A percentile compares a stretch with the other conserved stretches of the same genome.
phyloP scores from a whole-genome alignment of 2,329 filamentous ascomycete genomes.

The Massarina eburnea region DNA sequence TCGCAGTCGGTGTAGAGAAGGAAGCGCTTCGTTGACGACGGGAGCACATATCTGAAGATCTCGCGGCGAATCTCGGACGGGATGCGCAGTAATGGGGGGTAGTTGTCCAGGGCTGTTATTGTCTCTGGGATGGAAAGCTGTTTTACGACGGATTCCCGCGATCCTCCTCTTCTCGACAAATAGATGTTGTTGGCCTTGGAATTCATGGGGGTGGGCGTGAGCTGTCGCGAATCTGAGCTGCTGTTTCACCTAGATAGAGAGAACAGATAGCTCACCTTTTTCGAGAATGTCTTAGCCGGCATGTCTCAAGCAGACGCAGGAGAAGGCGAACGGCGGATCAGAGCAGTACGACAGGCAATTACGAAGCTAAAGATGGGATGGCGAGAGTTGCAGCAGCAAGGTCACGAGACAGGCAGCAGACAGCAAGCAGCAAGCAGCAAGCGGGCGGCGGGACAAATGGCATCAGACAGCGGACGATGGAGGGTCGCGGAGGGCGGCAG shows the following conservation, averaged over 20 bases:
- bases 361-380: slow-evolving; percentile 5
- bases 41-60: slow-evolving; percentile 42
- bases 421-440: too few relatives aligned
- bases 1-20: slow-evolving; percentile 50
- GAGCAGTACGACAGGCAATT: not conserved
- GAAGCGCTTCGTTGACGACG: slow-evolving; percentile 45
- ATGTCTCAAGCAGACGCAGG: slow-evolving; percentile 18
- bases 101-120: slow-evolving; percentile 39
- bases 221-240: slow-evolving; percentile 26
- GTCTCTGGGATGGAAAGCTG: slow-evolving; percentile 41
- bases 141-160: slow-evolving; percentile 36
- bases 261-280: slow-evolving; percentile 32
- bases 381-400: not conserved
- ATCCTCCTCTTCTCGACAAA: slow-evolving; percentile 25
- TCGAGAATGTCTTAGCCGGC: slow-evolving; percentile 37
- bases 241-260: slow-evolving; percentile 6
- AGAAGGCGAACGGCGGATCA: slow-evolving; percentile 2
- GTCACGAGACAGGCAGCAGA: slow-evolving; percentile 11
- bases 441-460: slow-evolving; percentile 3
- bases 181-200: slow-evolving; percentile 28
- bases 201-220: slow-evolving; percentile 27
- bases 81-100: slow-evolving; percentile 41
- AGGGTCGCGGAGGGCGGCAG: slow-evolving; percentile 5
- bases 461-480: slow-evolving; percentile 6
- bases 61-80: slow-evolving; percentile 42